Percentiles rank a stretch among this genome's conserved stretches.
These are phyloP conservation scores for Musa beccarii DNA, from an alignment of 176 grass and related monocot species.

Conservation along the genomic window DNA sequence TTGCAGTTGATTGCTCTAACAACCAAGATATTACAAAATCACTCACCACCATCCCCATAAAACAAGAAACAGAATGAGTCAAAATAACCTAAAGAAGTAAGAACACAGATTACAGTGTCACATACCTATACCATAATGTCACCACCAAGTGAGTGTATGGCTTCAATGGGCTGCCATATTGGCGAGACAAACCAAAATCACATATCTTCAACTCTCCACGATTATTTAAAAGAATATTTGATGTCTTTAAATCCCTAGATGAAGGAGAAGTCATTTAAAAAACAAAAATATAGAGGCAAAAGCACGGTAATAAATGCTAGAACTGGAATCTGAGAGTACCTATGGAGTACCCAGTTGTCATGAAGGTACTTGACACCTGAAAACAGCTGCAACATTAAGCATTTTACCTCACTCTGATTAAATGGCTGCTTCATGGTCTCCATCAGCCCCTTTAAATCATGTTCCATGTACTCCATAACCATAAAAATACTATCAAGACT, in stretches of 20 bases:
- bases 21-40: too few species aligned
- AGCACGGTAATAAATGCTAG: not conserved
- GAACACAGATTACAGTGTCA: slow-evolving; percentile 2
- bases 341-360: slow-evolving; percentile 94
- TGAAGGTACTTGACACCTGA: slow-evolving; percentile 90
- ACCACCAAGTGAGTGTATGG: slow-evolving; percentile 92
- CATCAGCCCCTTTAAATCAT: slow-evolving; percentile 90
- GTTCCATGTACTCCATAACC: slow-evolving; percentile 99
- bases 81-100: not conserved
- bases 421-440: slow-evolving; percentile 87
- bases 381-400: slow-evolving; percentile 90
- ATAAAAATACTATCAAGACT: slow-evolving; percentile 67
- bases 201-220: slow-evolving; percentile 92
- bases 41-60: not conserved
- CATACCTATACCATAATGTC: slow-evolving; percentile 95
- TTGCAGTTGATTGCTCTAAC: not conserved
- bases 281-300: slow-evolving; percentile 8
- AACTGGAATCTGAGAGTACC: slow-evolving; percentile 31
- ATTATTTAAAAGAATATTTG: slow-evolving; percentile 90
- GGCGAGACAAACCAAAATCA: slow-evolving; percentile 88
- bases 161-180: slow-evolving; percentile 83
- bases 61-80: not conserved
- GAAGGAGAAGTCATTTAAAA: slow-evolving; percentile 21
- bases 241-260: slow-evolving; percentile 81
- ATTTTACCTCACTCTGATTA: slow-evolving; percentile 88